phyloP scores from a whole-genome alignment of 768 basidiomycete genomes.

The Zangia roseola region DNA sequence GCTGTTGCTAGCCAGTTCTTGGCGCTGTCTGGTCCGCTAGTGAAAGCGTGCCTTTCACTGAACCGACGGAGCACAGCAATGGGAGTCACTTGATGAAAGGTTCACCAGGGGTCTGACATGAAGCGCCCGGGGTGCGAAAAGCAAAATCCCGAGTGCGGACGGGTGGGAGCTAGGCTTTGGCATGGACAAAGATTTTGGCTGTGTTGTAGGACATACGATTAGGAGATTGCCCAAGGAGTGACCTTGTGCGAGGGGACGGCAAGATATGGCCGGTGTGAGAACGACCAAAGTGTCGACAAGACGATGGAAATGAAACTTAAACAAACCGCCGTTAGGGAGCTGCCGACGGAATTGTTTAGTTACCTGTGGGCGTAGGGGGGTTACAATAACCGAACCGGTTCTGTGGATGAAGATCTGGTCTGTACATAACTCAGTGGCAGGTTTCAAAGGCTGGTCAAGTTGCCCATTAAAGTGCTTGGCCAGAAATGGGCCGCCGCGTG shows the following conservation, averaged over 20 bases:
- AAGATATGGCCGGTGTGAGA: constrained; percentile 31
- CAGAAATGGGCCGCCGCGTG: constrained; percentile 28
- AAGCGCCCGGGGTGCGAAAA: neutral
- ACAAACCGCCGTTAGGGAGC: constrained; percentile 26
- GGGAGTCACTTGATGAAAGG: constrained; percentile 1
- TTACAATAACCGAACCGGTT: constrained; percentile 16
- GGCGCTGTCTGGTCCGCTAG: constrained; percentile 6
- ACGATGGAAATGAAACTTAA: constrained; percentile 32
- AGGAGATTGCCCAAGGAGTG: neutral
- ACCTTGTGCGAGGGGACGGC: constrained; percentile 17
- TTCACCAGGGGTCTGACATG: neutral
- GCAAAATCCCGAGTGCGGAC: too few species aligned
- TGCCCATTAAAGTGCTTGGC: constrained; percentile 25
- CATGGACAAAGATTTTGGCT: too few species aligned
- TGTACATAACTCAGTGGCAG: constrained; percentile 7
- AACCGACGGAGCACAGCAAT: constrained; percentile 19
- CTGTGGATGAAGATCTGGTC: constrained; percentile 20
- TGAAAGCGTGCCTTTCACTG: constrained; percentile 8
- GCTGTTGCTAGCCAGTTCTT: constrained; percentile 1
- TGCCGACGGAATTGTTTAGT: constrained; percentile 18
- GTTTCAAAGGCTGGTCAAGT: neutral
- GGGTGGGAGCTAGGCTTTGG: too few species aligned
- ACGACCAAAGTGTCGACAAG: constrained; percentile 15
- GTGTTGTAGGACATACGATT: neutral
- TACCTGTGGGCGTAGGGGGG: constrained; percentile 4